Base-by-base conservation (phyloP, 495 filamentous ascomycete species). In the Clohesyomyces aquaticus region DNA sequence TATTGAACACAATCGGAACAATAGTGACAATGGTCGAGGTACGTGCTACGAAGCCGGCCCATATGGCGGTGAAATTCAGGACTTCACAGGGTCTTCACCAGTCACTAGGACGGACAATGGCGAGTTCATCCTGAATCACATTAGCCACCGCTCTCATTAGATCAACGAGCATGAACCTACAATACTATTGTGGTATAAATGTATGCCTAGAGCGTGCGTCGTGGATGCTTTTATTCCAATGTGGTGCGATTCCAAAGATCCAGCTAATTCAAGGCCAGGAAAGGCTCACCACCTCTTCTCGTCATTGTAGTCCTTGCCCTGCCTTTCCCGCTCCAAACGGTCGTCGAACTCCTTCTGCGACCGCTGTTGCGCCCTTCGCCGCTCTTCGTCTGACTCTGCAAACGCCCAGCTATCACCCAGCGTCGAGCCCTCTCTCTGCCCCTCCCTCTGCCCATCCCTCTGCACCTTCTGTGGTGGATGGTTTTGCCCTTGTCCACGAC, bases 311-410 rank as follows among this genome's bases (percentile, higher is more conserved):
- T 68, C 61, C 22, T 62, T 55, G 6, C 68, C 68, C 54, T 65
- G 54, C 43, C 68, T 61, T 49, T 84, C 81, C 57, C 71, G 69
- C 66, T 84, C 82, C 41, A 84, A 68, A 18, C 72, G 60, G 27
- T 71, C 74, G 68, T 84, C 82, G 67, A 84, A 83, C 45, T 82
- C 78, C 52, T 69, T 73, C 72, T 84, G 82, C 47, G 81, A 79
- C 65, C 82, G 73, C 43, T 63, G 73, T 63, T 73, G 77, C 10
- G 76, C 80, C 35, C 72, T 65, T 12, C 71, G 56, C 21, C 72
- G 66, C 46, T 80, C 79, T 48, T 74, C 71, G 0, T 76, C 77
- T 0, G 69, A 67, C 0, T 57, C 66, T 6, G 73, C 73, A 42
- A 79, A 80, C 11, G 76, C 45, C 54, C 77, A 81, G 18, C 71